These are phyloP conservation scores for Pleurotus ostreatus DNA, from an alignment of 768 basidiomycete species.

Conservation along the genomic window DNA sequence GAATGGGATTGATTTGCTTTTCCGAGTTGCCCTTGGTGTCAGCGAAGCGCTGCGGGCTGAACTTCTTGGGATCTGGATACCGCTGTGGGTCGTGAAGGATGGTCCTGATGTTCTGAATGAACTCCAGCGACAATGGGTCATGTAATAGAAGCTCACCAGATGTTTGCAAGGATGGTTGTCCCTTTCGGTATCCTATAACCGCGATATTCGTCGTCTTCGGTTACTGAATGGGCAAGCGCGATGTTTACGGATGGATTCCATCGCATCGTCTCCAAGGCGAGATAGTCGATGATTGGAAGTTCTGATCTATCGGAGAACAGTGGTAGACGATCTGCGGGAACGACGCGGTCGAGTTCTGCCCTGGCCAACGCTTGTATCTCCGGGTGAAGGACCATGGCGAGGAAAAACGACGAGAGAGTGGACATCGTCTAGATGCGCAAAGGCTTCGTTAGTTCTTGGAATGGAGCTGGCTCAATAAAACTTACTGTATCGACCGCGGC, in stretches of 20 bases:
- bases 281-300: slow-evolving; percentile 22
- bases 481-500: slow-evolving; percentile 15
- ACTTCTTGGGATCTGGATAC: slow-evolving; percentile 5
- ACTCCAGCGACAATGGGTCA: too few relatives aligned
- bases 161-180: slow-evolving; percentile 2
- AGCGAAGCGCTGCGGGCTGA: slow-evolving; percentile 1
- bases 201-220: slow-evolving; percentile 10
- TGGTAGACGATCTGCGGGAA: slow-evolving; percentile 25
- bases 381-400: slow-evolving; percentile 24
- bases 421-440: slow-evolving; percentile 12
- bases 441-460: slow-evolving; percentile 15
- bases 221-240: slow-evolving; percentile 39
- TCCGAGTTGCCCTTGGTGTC: slow-evolving; percentile 4
- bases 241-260: slow-evolving; percentile 13
- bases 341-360: slow-evolving; percentile 23
- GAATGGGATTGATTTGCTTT: slow-evolving; percentile 3
- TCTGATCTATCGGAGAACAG: slow-evolving; percentile 18
- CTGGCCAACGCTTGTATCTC: slow-evolving; percentile 17
- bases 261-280: slow-evolving; percentile 19
- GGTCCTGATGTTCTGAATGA: background rate
- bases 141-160: slow-evolving; percentile 1
- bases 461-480: slow-evolving; percentile 8
- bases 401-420: slow-evolving; percentile 20
- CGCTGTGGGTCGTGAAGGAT: slow-evolving; percentile 3
- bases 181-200: slow-evolving; percentile 7